phyloP scores from a whole-genome alignment of 768 basidiomycete species.

The Leucosporidium yakuticum region DNA sequence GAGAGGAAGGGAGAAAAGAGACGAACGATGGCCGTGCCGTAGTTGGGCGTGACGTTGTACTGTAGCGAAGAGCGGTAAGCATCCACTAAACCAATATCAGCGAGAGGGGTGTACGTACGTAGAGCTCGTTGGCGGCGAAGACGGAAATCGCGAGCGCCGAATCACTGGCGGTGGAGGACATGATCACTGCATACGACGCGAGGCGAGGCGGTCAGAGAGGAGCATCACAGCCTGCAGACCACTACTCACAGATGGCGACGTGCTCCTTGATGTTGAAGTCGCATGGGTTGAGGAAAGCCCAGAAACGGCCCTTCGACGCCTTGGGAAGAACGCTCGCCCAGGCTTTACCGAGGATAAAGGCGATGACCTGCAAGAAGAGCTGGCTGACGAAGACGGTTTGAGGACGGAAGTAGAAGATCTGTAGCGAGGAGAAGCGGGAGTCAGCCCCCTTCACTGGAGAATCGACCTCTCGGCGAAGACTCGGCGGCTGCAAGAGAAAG shows the following conservation, averaged over 20 bases:
- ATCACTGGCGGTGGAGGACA: slow-evolving; percentile 26
- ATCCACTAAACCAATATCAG: no score
- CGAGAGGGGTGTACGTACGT: no score
- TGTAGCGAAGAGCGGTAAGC: no score
- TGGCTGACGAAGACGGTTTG: slow-evolving; percentile 39
- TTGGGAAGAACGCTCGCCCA: slow-evolving; percentile 33
- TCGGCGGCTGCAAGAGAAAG: no score
- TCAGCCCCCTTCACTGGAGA: neutral
- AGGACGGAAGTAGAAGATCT: slow-evolving; percentile 49
- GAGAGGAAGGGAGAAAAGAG: no score
- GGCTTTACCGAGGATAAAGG: slow-evolving; percentile 36
- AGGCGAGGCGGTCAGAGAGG: neutral
- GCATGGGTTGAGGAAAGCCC: slow-evolving; percentile 41
- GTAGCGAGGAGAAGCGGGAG: slow-evolving; percentile 36
- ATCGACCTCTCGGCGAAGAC: neutral
- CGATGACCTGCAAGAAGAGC: slow-evolving; percentile 43
- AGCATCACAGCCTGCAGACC: neutral
- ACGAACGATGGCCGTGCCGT: slow-evolving; percentile 42
- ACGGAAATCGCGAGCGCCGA: slow-evolving; percentile 29
- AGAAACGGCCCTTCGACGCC: slow-evolving; percentile 35
- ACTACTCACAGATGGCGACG: slow-evolving; percentile 12
- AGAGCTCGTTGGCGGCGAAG: slow-evolving; percentile 32
- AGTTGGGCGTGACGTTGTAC: slow-evolving; percentile 39
- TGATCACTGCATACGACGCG: neutral
- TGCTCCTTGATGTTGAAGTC: slow-evolving; percentile 40